Evolutionary conservation across 2,329 filamentous ascomycete genomes (phyloP), one percentile per base, ranked within the genome.

Genomic region (Keithomyces neogunnii): DNA sequence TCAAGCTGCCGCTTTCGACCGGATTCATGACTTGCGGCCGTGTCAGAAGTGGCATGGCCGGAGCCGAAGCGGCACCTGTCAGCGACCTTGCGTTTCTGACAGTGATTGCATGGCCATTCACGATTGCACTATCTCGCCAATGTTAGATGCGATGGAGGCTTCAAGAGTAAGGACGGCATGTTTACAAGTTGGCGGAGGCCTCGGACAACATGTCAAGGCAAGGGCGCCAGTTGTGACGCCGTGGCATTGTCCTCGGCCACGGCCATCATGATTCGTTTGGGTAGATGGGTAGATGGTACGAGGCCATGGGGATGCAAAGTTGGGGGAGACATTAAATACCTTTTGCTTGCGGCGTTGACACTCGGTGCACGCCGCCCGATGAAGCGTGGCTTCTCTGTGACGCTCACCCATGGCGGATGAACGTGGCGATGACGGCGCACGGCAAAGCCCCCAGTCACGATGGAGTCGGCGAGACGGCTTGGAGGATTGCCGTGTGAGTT

Each of bases 331-430:
- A 19, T 19, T 1, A 19, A 19, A 19, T 59, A 67, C 68, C 61
- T 66, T 70, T 60, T 70, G 68, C 59, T 70, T 70, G 47, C 68
- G 65, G 13, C 68, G 63, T 38, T 63, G 59, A 51, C 68, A 75
- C 58, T 75, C 73, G 3, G 71, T 70, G 55, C 73, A 75, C 45
- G 73, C 71, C 19, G 65, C 56, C 42, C 66, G 63, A 45, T 51
- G 43, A 28, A 53, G 51, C n/a, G 46, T 50, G 46, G 44, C 53
- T 9, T 60, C 55, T 19, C 45, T 43, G 36, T 51, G 29, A 26
- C 44, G 54, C 26, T 49, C 50, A 28, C 50, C 54, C 59, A 57
- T 57, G 4, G 47, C 53, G 50, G 26, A 29, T 44, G 4, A 29
- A n/a, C 9, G 31, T 40, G 33, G 28, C 31, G 43, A 33, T 13